Evolutionary conservation across 2,329 filamentous ascomycete genomes (phyloP), one percentile per base, ranked within the genome.

Genomic region (Microdochium trichocladiopsis): DNA sequence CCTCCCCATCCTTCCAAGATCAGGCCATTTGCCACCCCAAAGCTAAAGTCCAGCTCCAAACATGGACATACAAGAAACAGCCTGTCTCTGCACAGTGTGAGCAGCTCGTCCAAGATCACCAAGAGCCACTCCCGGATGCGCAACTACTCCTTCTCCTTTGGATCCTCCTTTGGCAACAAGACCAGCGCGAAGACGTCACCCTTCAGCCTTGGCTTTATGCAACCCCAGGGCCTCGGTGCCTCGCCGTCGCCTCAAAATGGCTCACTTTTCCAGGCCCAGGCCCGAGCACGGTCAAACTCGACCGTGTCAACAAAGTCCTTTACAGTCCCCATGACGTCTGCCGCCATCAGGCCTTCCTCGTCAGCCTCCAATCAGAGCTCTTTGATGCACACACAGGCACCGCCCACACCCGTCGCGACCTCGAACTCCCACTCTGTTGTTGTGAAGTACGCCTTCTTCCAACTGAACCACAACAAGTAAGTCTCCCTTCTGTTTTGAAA

Each of bases 381-480:
- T 22, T 53, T 55, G 33, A 61, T 58, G 23, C 60, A 62, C 14
- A 49, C 60, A 4, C 62, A 64, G 47, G 53, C 56, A 59, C 16
- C 57, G 58, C 12, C 60, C 57, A 28, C 54, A 50, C 48, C 25
- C 51, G 6, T 45, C 49, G 36, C 58, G 53, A 53, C 60, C 63
- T 51, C 25, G 18, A 45, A 23, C 57, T 50, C 48, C 52, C 31
- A 57, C 53, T 53, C 52, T 52, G 69, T 78, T 10, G 74, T 74
- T 52, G 74, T 78, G 52, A 80, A 77, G 56, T 82, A 81, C 58
- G 66, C 72, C 2, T 85, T 82, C 61, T 80, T 84, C 62, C 79
- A 83, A 56, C 73, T 80, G 24, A 71, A 84, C 55, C 75, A 83
- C 57, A 84, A 84, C 56, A 76, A 78, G 74, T 80, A 71, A 53